Evolutionary conservation across 495 filamentous ascomycete genomes (phyloP).

Genomic region (Parathielavia hyrcaniae): DNA sequence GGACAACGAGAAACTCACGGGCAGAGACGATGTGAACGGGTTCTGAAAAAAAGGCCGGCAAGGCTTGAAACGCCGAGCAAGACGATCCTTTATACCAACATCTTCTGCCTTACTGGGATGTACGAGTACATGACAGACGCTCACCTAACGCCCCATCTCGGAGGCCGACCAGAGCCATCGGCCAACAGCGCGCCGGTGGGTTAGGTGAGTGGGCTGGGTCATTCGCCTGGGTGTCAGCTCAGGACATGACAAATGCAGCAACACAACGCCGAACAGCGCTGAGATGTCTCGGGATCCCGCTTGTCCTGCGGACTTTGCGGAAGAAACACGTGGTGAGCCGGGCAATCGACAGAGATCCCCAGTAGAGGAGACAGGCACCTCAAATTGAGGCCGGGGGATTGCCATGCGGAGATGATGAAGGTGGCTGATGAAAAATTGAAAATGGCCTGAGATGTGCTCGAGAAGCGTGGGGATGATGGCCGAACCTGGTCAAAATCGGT

Average conservation of each 20-base stretch:
- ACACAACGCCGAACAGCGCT: not conserved
- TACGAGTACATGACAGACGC: not conserved
- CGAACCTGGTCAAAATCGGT: constrained; percentile 31
- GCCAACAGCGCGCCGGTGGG: constrained; percentile 6
- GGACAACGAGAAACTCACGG: not conserved
- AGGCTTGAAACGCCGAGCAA: constrained; percentile 3
- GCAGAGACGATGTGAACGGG: constrained; percentile 11
- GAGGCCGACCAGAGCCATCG: not conserved
- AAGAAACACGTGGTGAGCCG: not conserved
- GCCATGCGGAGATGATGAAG: constrained; percentile 26
- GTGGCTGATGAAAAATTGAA: constrained; percentile 29
- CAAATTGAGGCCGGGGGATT: constrained; percentile 8
- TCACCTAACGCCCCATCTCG: not conserved
- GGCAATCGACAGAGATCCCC: not conserved
- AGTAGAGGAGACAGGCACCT: constrained; percentile 3
- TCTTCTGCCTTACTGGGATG: too few species aligned
- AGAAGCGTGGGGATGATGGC: constrained; percentile 25
- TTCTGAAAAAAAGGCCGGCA: constrained; percentile 3
- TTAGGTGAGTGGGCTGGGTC: constrained; percentile 26
- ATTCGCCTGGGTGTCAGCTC: constrained; percentile 13
- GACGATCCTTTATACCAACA: constrained; percentile 14
- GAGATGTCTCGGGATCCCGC: too few species aligned
- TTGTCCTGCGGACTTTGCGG: not conserved
- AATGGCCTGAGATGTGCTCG: constrained; percentile 33
- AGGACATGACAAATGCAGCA: not conserved